phyloP scores from a whole-genome alignment of 768 basidiomycete species.

The Termitomyces titanicus region DNA sequence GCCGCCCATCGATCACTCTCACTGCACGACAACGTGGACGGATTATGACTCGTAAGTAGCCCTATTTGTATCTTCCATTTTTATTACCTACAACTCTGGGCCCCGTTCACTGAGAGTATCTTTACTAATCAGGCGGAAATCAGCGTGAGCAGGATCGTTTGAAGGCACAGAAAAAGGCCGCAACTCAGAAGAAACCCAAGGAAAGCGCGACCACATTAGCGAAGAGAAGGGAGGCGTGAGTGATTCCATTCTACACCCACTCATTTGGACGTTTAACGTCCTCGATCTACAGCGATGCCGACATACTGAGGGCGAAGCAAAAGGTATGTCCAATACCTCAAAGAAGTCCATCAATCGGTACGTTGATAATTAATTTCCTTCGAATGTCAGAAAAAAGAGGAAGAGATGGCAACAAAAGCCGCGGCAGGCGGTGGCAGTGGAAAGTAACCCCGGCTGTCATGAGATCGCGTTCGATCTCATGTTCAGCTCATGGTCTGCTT shows the following conservation, averaged over 20 bases:
- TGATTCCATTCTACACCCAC: constrained; percentile 16
- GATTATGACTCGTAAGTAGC: constrained; percentile 54
- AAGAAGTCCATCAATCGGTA: background rate
- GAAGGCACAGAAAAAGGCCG: constrained; percentile 71
- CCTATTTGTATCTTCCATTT: background rate
- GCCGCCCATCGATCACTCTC: background rate
- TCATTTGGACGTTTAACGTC: constrained; percentile 12
- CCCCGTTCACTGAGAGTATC: constrained; percentile 18
- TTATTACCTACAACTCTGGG: constrained; percentile 10
- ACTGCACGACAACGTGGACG: constrained; percentile 9
- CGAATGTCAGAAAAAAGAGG: constrained; percentile 49
- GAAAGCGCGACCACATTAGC: constrained; percentile 60
- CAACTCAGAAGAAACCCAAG: constrained; percentile 59
- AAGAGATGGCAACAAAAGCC: constrained; percentile 33
- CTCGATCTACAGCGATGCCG: constrained; percentile 58
- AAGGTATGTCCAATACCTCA: constrained; percentile 45
- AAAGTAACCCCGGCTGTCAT: constrained; percentile 33
- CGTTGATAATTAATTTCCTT: constrained; percentile 3
- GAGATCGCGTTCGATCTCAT: constrained; percentile 11
- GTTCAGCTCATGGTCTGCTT: background rate
- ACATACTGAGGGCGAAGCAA: constrained; percentile 72
- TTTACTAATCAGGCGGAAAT: constrained; percentile 60
- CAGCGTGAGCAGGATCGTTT: constrained; percentile 75
- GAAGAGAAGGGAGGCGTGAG: constrained; percentile 76
- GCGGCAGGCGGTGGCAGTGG: constrained; percentile 19